Percentiles rank a stretch among this genome's conserved stretches.
phyloP scores from a whole-genome alignment of 192 early-diverging fungal species.

The Coemansia sp. region DNA sequence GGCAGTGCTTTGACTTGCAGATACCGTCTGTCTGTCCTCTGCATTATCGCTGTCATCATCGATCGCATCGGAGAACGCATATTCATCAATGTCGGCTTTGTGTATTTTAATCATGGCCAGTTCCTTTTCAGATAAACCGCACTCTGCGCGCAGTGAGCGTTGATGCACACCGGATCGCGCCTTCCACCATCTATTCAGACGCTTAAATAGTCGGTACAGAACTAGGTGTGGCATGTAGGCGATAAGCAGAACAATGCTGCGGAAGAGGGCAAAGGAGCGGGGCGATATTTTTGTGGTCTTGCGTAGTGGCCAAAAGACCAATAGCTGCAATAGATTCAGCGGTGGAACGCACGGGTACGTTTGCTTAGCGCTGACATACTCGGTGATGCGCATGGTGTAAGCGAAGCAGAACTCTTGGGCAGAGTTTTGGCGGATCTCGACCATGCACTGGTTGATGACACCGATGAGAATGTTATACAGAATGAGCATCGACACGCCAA shows the following conservation, averaged over 20 bases:
- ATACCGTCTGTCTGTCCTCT: background rate
- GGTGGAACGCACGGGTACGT: slow-evolving; percentile 47
- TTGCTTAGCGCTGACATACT: slow-evolving; percentile 41
- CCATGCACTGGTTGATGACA: slow-evolving; percentile 46
- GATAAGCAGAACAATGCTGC: slow-evolving; percentile 22
- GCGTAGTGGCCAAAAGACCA: slow-evolving; percentile 35
- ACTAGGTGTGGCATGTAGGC: slow-evolving; percentile 34
- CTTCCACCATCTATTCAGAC: slow-evolving; percentile 26
- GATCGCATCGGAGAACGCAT: slow-evolving; percentile 11
- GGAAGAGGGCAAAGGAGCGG: slow-evolving; percentile 25
- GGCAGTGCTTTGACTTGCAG: background rate
- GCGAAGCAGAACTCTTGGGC: slow-evolving; percentile 44
- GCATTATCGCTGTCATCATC: background rate
- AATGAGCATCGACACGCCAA: slow-evolving; percentile 46
- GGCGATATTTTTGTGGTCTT: slow-evolving; percentile 20
- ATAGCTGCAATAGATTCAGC: slow-evolving; percentile 32
- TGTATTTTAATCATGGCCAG: slow-evolving; percentile 23
- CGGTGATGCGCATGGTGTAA: slow-evolving; percentile 34
- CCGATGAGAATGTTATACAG: slow-evolving; percentile 49
- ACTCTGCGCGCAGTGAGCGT: slow-evolving; percentile 24
- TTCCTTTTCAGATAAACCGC: slow-evolving; percentile 33
- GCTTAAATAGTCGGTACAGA: slow-evolving; percentile 16
- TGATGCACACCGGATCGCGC: slow-evolving; percentile 26
- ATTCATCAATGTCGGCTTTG: slow-evolving; percentile 24
- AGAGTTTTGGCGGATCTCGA: slow-evolving; percentile 35